Evolutionary conservation across 2,329 filamentous ascomycete genomes (phyloP).

Genomic region (Apiospora arundinis): DNA sequence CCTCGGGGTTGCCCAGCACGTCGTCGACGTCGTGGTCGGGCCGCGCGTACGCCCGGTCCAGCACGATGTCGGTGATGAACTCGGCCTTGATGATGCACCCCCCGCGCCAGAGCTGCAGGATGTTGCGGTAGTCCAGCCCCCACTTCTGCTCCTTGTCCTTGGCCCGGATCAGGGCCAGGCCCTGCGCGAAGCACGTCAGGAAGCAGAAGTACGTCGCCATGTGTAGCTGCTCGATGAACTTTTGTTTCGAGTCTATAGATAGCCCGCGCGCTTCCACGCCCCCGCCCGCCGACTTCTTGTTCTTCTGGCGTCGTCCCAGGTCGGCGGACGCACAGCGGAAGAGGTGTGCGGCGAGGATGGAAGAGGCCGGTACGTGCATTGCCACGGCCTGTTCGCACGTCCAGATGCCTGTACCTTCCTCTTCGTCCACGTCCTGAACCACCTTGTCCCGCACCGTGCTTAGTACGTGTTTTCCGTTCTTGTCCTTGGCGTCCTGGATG

Average conservation of each 20-base stretch:
- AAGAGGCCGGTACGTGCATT: conserved; percentile 68
- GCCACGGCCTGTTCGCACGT: conserved; percentile 65
- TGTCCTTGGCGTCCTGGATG: conserved; percentile 59
- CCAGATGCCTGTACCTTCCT: conserved; percentile 73
- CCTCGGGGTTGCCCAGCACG: conserved; percentile 48
- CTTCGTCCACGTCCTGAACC: conserved; percentile 70
- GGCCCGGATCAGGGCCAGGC: conserved; percentile 67
- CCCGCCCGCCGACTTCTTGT: conserved; percentile 54
- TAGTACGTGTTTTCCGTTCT: conserved; percentile 54
- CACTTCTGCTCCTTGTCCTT: conserved; percentile 65
- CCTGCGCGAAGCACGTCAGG: conserved; percentile 68
- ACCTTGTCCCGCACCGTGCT: conserved; percentile 72
- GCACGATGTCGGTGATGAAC: conserved; percentile 62
- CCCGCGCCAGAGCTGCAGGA: conserved; percentile 69
- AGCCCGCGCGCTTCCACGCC: conserved; percentile 32
- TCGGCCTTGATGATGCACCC: conserved; percentile 76
- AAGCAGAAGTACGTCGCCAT: conserved; percentile 67
- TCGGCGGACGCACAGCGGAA: conserved; percentile 69
- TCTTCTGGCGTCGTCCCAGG: conserved; percentile 58
- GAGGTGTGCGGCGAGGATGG: conserved; percentile 67
- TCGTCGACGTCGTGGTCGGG: conserved; percentile 48
- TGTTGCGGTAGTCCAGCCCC: conserved; percentile 58
- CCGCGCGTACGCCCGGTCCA: conserved; percentile 52
- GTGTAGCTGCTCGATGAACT: conserved; percentile 64
- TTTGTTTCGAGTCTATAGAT: conserved; percentile 40